Evolutionary conservation across 345 rosid genomes (phyloP).

Genomic region (Populus davidiana): DNA sequence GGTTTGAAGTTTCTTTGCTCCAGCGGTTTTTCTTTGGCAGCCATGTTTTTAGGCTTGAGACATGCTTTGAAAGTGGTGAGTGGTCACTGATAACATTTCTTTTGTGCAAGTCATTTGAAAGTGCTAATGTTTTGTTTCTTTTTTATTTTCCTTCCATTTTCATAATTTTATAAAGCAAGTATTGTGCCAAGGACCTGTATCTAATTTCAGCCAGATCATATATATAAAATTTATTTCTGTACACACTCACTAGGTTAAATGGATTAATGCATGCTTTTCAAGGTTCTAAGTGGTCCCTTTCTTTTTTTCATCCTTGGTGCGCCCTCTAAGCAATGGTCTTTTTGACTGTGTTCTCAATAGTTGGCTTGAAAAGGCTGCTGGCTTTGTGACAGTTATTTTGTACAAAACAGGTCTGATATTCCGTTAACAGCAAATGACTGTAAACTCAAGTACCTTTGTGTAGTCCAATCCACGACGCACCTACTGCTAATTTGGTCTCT

Average conservation of each 20-base stretch:
- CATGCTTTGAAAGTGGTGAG: constrained; percentile 80
- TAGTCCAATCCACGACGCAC: not conserved
- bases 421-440: not conserved
- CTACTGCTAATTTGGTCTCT: too few species aligned
- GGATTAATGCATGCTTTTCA: not conserved
- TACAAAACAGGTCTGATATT: not conserved
- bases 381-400: not conserved
- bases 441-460: not conserved
- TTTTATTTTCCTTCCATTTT: not conserved
- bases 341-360: not conserved
- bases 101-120: constrained; percentile 10
- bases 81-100: constrained; percentile 13
- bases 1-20: constrained; percentile 92
- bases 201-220: too few species aligned
- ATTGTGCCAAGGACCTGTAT: not conserved
- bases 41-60: constrained; percentile 63
- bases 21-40: constrained; percentile 44
- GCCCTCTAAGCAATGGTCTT: not conserved
- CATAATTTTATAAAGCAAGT: not conserved
- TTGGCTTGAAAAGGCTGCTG: constrained; percentile 1
- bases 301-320: not conserved
- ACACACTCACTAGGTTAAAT: not conserved
- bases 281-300: not conserved
- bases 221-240: not conserved
- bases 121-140: not conserved